phyloP scores from a whole-genome alignment of 306 rosid genomes.

The Hippophae tibetana region DNA sequence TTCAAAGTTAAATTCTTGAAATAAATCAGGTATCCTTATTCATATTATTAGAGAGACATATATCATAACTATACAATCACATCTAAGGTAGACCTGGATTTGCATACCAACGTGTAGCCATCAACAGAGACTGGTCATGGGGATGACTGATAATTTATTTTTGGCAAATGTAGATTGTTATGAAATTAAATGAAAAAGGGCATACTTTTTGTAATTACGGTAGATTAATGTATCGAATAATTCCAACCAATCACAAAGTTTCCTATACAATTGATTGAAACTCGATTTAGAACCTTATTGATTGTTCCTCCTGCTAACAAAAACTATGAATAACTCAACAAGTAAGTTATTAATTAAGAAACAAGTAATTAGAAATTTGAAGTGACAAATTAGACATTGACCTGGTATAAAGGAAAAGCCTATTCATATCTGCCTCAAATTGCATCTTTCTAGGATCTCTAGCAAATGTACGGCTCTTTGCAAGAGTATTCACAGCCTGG shows the following conservation, averaged over 20 bases:
- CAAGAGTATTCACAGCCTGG: constrained; percentile 57
- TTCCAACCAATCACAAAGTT: too few species aligned
- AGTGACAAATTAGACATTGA: constrained; percentile 13
- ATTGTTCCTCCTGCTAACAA: not conserved
- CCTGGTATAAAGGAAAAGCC: constrained; percentile 81
- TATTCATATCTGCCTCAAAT: constrained; percentile 73
- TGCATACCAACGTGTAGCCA: not conserved
- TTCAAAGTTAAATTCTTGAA: not conserved
- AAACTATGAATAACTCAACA: not conserved
- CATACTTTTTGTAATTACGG: too few species aligned
- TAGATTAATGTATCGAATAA: too few species aligned
- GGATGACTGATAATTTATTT: not conserved
- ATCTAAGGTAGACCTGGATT: not conserved
- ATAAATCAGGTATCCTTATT: too few species aligned
- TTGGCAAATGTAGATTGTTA: too few species aligned
- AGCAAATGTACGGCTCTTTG: constrained; percentile 45
- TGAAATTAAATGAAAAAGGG: too few species aligned
- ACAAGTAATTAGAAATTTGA: not conserved
- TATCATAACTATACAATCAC: not conserved
- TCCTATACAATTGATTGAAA: too few species aligned
- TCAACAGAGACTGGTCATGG: not conserved
- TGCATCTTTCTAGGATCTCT: constrained; percentile 70
- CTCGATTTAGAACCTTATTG: too few species aligned
- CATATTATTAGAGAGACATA: not conserved
- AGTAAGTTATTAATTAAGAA: not conserved